A percentile compares a stretch with the other conserved stretches of the same genome.
phyloP scores from a whole-genome alignment of 495 filamentous ascomycete species.

The Annulohypoxylon stygium region DNA sequence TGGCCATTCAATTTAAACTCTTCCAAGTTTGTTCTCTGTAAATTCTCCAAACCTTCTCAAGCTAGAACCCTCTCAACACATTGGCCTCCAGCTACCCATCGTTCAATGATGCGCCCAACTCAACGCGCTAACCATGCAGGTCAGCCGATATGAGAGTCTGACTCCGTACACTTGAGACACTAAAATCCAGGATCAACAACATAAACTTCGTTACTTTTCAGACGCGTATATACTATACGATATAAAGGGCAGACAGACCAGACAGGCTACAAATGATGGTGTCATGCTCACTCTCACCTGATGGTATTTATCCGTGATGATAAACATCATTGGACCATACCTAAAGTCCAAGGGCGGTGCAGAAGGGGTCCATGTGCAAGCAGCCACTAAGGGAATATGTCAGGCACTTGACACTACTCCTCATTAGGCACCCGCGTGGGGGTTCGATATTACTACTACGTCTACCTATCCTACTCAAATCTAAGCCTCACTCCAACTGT shows the following conservation, averaged over 20 bases:
- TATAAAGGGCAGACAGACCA: neutral
- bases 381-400: constrained; percentile 28
- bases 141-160: constrained; percentile 13
- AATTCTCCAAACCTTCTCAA: neutral
- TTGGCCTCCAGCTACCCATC: neutral
- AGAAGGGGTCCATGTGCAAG: constrained; percentile 21
- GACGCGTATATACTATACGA: neutral
- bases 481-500: neutral
- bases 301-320: constrained; percentile 18
- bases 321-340: constrained; percentile 19
- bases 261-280: neutral
- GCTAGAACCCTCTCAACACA: neutral
- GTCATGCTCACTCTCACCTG: constrained; percentile 28
- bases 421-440: constrained; percentile 23
- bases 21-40: neutral
- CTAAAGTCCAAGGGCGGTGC: constrained; percentile 15
- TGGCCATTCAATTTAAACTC: neutral
- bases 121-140: constrained; percentile 3
- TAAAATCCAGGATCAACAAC: neutral
- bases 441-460: neutral
- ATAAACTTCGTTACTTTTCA: neutral
- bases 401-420: constrained; percentile 33
- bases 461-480: neutral
- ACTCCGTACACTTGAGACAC: neutral
- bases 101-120: constrained; percentile 11